Evolutionary conservation across 805 yeast species (phyloP), one percentile per base, ranked within the genome.

Genomic region (Hanseniaspora pseudoguilliermondii): DNA sequence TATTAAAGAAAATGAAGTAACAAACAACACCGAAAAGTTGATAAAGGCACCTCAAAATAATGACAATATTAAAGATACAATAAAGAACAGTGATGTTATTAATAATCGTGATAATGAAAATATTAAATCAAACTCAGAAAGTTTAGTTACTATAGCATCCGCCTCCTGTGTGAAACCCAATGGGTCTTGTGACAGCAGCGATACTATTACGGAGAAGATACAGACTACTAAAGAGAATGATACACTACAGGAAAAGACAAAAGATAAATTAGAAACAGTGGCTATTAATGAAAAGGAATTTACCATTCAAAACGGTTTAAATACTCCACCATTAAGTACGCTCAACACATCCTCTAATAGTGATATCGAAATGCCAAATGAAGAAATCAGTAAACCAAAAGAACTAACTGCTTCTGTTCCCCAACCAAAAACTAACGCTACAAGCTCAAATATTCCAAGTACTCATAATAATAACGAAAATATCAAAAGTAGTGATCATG

Each of bases 281-380:
- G 6, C 48, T 44, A 20, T 6, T 9, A 34, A 29, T 18, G 13
- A 32, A 34, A 46, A 46, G n/a, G 35, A 46, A 15, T 49, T 32
- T 8, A 21, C 13, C 3, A 36, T 23, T 18, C 38, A 51, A 13
- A 44, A 43, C 15, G 55, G 49, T 25, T 27, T 51, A 8, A 35
- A 43, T 16, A 43, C 55, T 25, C 55, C 55, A 11, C 55, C 55
- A 8, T 21, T 51, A 15, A 51, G 55, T 16, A 51, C 27, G 18
- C 18, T 43, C 10, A 51, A 43, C 21, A 51, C 55, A 15, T 43
- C 55, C 16, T 16, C 40, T 16, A 51, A 51, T 20, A 51, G 55
- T 20, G 55, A 51, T 36, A 43, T 27, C 7, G 55, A 50, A 42
- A 35, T 42, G 44, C 7, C 18, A 3, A 15, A 18, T 42, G 48